Conservation (phyloP, 257 asterid genomes). For the Solanum gandarillasii region DNA sequence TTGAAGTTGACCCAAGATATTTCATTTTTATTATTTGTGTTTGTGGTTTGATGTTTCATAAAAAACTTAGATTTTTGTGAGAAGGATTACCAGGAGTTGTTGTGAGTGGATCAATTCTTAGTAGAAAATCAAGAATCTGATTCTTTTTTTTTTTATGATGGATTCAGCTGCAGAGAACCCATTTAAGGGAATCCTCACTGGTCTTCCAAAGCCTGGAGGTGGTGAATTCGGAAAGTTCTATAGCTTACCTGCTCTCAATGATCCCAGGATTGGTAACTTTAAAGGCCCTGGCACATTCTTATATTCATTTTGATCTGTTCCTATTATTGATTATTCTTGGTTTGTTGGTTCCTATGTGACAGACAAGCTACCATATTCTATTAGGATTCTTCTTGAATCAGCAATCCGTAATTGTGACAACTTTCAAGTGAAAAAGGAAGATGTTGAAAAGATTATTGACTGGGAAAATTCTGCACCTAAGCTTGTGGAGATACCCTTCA, state of each 20-base stretch:
- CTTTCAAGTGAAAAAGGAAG: constrained; percentile 83
- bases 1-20: neutral
- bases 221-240: constrained; percentile 91
- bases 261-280: constrained; percentile 69
- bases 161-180: constrained; percentile 65
- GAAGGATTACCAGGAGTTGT: neutral
- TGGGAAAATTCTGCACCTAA: constrained; percentile 81
- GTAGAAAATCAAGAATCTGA: neutral
- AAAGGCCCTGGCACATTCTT: neutral
- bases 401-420: constrained; percentile 95
- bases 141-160: neutral
- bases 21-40: neutral
- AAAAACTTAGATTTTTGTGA: neutral
- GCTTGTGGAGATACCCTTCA: constrained; percentile 90
- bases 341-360: constrained; percentile 6
- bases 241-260: constrained; percentile 81
- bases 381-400: constrained; percentile 84
- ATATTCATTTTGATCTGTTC: neutral
- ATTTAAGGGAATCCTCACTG: constrained; percentile 68
- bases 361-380: constrained; percentile 93
- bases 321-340: neutral
- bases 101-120: neutral
- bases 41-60: neutral
- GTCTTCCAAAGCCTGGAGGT: constrained; percentile 85
- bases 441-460: constrained; percentile 86